phyloP scores from a whole-genome alignment of 257 asterid species.

The Salvia rosmarinus region DNA sequence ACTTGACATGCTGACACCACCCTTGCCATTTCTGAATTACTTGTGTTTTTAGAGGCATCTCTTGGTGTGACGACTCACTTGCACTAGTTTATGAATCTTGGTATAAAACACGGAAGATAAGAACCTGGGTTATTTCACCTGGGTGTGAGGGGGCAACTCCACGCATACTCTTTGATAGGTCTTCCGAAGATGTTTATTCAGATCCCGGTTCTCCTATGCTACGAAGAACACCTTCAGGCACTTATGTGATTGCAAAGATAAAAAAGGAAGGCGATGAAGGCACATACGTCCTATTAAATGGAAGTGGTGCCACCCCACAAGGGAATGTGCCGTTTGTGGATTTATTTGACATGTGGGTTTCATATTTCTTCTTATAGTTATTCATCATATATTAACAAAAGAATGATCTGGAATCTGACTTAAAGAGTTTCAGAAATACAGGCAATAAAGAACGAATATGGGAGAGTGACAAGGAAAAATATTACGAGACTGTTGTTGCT shows the following conservation, averaged over 20 bases:
- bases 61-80: slow-evolving; percentile 94
- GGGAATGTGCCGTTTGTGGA: slow-evolving; percentile 93
- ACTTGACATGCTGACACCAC: slow-evolving; percentile 24
- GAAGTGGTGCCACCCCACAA: slow-evolving; percentile 96
- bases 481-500: slow-evolving; percentile 79
- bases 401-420: slow-evolving; percentile 50
- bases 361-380: slow-evolving; percentile 36
- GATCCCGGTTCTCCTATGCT: slow-evolving; percentile 99
- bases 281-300: slow-evolving; percentile 69
- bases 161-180: slow-evolving; percentile 88
- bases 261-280: slow-evolving; percentile 71
- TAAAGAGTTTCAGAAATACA: slow-evolving; percentile 70
- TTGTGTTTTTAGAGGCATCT: slow-evolving; percentile 69
- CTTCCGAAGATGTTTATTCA: slow-evolving; percentile 98
- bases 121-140: slow-evolving; percentile 87
- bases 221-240: slow-evolving; percentile 81
- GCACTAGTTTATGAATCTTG: slow-evolving; percentile 96
- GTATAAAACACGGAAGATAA: slow-evolving; percentile 78
- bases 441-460: slow-evolving; percentile 94
- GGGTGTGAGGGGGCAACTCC: slow-evolving; percentile 64
- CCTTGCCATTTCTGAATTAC: slow-evolving; percentile 30
- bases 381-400: slow-evolving; percentile 23
- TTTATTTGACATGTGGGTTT: slow-evolving; percentile 92
- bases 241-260: slow-evolving; percentile 87
- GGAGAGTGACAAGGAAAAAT: slow-evolving; percentile 94